These are phyloP conservation scores for Clausena lansium DNA, from an alignment of 345 rosid species.

Conservation along the genomic window DNA sequence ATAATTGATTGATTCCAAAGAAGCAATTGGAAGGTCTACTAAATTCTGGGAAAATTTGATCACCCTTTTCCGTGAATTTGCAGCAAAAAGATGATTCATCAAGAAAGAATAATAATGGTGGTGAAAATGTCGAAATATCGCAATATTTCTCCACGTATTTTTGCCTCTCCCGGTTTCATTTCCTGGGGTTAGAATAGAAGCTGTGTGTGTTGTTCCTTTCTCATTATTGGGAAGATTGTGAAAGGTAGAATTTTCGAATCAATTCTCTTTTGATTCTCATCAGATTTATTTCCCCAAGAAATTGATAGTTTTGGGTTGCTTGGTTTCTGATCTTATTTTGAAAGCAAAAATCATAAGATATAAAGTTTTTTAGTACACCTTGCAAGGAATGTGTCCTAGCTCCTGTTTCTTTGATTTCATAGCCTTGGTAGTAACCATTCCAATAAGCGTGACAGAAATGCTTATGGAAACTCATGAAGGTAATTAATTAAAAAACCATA, in stretches of 20 bases:
- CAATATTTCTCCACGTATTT: neutral
- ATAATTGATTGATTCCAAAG: conserved; percentile 1
- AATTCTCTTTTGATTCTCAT: conserved; percentile 23
- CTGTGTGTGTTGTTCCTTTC: conserved; percentile 12
- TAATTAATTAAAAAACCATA: too few species aligned
- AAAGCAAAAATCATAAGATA: neutral
- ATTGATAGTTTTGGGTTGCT: conserved; percentile 7
- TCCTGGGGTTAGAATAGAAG: neutral
- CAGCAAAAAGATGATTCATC: neutral
- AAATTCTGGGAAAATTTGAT: neutral
- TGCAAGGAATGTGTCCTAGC: neutral
- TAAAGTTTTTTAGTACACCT: neutral
- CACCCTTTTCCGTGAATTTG: neutral
- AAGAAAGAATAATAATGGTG: conserved; percentile 2
- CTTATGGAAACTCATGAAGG: too few species aligned
- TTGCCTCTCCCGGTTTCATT: neutral
- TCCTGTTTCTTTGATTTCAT: too few species aligned
- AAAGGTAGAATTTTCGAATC: conserved; percentile 31
- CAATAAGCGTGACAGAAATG: too few species aligned
- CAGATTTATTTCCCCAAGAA: conserved; percentile 8
- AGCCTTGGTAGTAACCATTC: too few species aligned
- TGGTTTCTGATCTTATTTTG: neutral
- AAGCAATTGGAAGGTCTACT: neutral
- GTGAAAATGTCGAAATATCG: neutral
- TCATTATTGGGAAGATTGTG: conserved; percentile 13